Evolutionary conservation across 2,329 filamentous ascomycete species (phyloP).

Genomic region (Verticillium nonalfalfae): DNA sequence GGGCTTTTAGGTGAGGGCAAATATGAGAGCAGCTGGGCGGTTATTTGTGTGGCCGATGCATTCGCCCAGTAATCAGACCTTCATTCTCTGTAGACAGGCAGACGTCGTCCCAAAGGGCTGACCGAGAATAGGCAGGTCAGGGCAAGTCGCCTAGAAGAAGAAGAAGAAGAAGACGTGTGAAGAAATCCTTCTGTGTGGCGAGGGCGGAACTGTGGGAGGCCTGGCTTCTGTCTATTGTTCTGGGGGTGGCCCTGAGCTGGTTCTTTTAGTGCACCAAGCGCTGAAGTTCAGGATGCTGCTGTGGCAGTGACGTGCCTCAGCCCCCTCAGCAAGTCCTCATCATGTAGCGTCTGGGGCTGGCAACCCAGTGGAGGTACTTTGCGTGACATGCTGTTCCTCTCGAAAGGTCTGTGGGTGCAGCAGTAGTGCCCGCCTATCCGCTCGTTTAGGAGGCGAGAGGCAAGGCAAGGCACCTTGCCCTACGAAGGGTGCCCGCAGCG

Average conservation of each 20-base stretch:
- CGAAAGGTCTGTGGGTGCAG: background rate
- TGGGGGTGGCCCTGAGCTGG: background rate
- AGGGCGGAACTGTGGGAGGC: background rate
- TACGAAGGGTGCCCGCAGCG: too few species aligned
- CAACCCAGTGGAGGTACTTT: background rate
- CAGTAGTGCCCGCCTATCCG: background rate
- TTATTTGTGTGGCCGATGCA: background rate
- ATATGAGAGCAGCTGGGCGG: background rate
- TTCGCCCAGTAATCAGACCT: background rate
- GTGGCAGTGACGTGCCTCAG: background rate
- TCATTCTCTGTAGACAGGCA: background rate
- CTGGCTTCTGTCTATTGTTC: background rate
- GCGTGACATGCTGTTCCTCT: background rate
- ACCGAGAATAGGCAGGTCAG: background rate
- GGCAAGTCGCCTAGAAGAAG: background rate
- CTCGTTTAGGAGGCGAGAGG: background rate
- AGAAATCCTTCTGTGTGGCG: background rate
- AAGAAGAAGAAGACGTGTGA: background rate
- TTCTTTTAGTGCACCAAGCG: background rate
- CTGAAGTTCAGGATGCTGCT: background rate
- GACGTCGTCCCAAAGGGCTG: background rate
- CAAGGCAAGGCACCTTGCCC: background rate
- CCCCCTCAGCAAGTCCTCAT: background rate
- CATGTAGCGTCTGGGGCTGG: background rate
- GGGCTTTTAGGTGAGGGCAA: background rate